Evolutionary conservation across 306 rosid species (phyloP), one percentile per base, ranked within the genome.

Genomic region (Datisca glomerata): DNA sequence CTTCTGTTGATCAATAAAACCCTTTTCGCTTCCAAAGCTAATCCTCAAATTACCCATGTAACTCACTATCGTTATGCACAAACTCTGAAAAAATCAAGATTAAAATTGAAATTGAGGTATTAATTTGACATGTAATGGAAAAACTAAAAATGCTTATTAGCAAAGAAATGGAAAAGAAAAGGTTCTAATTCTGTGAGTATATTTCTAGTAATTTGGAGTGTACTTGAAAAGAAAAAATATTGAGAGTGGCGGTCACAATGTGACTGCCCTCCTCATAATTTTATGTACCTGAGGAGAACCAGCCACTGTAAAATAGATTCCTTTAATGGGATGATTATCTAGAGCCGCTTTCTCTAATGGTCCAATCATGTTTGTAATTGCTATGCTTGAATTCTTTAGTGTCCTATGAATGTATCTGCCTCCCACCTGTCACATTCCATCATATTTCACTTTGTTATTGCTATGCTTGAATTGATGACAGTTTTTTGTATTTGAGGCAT

Each of bases 241-340:
- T n/a, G n/a, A n/a, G n/a, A n/a, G n/a, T n/a, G n/a, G n/a, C n/a
- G n/a, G n/a, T n/a, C n/a, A n/a, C n/a, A n/a, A n/a, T n/a, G n/a
- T n/a, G n/a, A n/a, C n/a, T n/a, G n/a, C n/a, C n/a, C n/a, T 17
- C 3, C 14, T 14, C 9, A 16, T 5, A 23, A 21, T 5, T 18
- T 8, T 3, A 51, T 1, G 18, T 78, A 80, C 92, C 80, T 69
- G 75, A 40, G 92, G 85, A 40, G 57, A 31, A 24, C 81, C 81
- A 4, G 47, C 47, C 9, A 63, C 16, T 1, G 51, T 34, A 43
- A 63, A 72, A 22, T 69, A 80, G 11, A 80, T 17, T 21, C 72
- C 71, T 52, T 69, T 66, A 18, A 53, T 21, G 0, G 75, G 66
- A 29, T 71, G 70, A 53, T 72, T 57, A 21, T 43, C 57, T 35